phyloP scores from a whole-genome alignment of 495 filamentous ascomycete species.

The Neohortaea acidophila region DNA sequence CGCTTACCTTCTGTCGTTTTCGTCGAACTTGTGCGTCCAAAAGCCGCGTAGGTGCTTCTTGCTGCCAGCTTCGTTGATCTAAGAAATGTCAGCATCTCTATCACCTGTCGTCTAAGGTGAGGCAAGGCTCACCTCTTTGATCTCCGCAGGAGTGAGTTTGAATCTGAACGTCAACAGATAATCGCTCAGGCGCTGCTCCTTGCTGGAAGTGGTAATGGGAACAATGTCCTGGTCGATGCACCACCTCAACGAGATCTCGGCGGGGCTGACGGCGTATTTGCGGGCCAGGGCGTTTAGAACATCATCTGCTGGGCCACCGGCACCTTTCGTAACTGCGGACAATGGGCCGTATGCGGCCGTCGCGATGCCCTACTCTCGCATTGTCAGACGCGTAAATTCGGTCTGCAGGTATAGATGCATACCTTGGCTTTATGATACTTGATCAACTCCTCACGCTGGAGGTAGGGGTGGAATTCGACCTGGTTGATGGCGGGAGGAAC shows the following conservation, averaged over 20 bases:
- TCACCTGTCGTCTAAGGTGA: neutral
- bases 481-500: constrained; percentile 62
- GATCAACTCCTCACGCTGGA: constrained; percentile 58
- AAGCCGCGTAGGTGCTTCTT: constrained; percentile 22
- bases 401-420: neutral
- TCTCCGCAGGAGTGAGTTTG: constrained; percentile 54
- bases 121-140: constrained; percentile 42
- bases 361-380: constrained; percentile 47
- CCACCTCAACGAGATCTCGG: constrained; percentile 63
- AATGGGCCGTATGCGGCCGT: constrained; percentile 56
- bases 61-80: constrained; percentile 19
- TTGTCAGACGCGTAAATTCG: neutral
- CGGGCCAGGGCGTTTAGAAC: constrained; percentile 43
- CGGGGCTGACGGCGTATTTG: constrained; percentile 63
- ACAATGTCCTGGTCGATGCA: constrained; percentile 63
- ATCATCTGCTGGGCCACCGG: constrained; percentile 52
- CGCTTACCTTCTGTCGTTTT: constrained; percentile 12
- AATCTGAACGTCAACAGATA: constrained; percentile 52
- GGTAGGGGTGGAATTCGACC: constrained; percentile 78
- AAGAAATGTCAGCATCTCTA: neutral
- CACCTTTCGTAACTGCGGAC: constrained; percentile 47
- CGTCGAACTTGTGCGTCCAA: constrained; percentile 18
- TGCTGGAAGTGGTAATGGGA: constrained; percentile 62
- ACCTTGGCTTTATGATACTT: constrained; percentile 40
- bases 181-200: constrained; percentile 48